Conservation (phyloP, 2,329 filamentous ascomycete species). For the Phyllosticta paracitricarpa region DNA sequence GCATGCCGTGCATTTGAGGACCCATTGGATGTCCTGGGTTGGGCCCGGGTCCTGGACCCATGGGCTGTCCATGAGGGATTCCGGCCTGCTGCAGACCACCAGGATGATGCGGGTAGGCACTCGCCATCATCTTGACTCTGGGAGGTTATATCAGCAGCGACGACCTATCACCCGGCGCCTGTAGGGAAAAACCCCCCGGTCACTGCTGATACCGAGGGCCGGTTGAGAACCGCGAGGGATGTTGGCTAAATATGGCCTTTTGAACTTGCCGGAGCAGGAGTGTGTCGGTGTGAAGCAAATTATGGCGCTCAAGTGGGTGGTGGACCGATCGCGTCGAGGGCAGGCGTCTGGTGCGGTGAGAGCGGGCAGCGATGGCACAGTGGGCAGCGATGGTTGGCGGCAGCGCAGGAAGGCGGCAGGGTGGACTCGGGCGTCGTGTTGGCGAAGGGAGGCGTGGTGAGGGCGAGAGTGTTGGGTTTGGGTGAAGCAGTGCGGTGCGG, state of each 20-base stretch:
- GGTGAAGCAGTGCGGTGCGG: neutral
- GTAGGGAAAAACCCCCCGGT: slow-evolving; percentile 2
- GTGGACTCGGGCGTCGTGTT: neutral
- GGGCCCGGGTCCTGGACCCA: slow-evolving; percentile 55
- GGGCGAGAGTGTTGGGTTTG: neutral
- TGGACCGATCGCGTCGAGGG: slow-evolving; percentile 6
- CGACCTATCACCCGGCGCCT: slow-evolving; percentile 3
- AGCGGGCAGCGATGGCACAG: slow-evolving; percentile 5
- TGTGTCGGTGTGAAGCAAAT: neutral
- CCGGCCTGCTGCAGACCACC: slow-evolving; percentile 64
- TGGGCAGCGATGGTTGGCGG: neutral
- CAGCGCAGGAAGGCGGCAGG: neutral
- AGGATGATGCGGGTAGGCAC: slow-evolving; percentile 59
- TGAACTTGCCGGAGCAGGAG: neutral
- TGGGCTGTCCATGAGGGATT: slow-evolving; percentile 53
- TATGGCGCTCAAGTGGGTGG: slow-evolving; percentile 1
- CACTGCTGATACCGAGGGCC: neutral
- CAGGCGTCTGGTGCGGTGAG: slow-evolving; percentile 6
- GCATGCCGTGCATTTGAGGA: slow-evolving; percentile 58
- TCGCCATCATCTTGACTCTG: slow-evolving; percentile 52
- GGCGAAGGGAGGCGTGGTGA: neutral
- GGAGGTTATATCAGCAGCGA: slow-evolving; percentile 2
- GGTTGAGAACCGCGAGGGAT: neutral
- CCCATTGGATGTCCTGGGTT: slow-evolving; percentile 61
- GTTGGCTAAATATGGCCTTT: neutral